Evolutionary conservation across 192 early-diverging fungal species (phyloP), one percentile per base, ranked within the genome.

Genomic region (Umbelopsis vinacea): DNA sequence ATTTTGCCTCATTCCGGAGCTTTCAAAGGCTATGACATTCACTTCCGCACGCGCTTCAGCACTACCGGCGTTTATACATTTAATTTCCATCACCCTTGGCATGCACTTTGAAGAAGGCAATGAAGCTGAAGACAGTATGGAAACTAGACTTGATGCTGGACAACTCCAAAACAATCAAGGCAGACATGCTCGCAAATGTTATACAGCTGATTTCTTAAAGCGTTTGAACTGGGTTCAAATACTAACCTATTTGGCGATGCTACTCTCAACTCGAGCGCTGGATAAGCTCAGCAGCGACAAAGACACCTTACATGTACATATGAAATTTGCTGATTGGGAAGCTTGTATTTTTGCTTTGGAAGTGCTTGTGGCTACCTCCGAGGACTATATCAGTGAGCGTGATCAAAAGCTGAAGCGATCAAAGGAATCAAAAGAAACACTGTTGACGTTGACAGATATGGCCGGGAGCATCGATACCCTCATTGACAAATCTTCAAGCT

Each of bases 241-340:
- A 43, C 5, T 43, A 19, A 19, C 48, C 17, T 10, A 50, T 15
- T 19, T 50, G 11, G 6, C 29, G 6, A 33, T 29, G 7, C 57
- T 63, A 4, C 33, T 63, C 33, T 29, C 57, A n/a, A 29, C 26
- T 19, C 10, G 57, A 15, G n/a, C 48, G 6, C 29, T 63, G 12
- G 57, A 19, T 3, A 14, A 63, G 5, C 7, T 6, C 57, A 7
- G 3, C 26, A 19, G 15, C 19, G 35, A 63, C 26, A 35, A 63
- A 19, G 7, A 37, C 15, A 11, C 14, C 15, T 2, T n/a, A n/a
- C 57, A 17, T 14, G 33, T 26, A n/a, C 5, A 37, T 17, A 6
- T 63, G 29, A 22, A 29, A 37, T 63, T n/a, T 33, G 19, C 33
- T 0, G 57, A 63, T 29, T 63, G 57, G 57, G 57, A 63, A 63